Conservation (phyloP, 1,284 basidiomycete genomes). For the Phellinidium pouzarii region DNA sequence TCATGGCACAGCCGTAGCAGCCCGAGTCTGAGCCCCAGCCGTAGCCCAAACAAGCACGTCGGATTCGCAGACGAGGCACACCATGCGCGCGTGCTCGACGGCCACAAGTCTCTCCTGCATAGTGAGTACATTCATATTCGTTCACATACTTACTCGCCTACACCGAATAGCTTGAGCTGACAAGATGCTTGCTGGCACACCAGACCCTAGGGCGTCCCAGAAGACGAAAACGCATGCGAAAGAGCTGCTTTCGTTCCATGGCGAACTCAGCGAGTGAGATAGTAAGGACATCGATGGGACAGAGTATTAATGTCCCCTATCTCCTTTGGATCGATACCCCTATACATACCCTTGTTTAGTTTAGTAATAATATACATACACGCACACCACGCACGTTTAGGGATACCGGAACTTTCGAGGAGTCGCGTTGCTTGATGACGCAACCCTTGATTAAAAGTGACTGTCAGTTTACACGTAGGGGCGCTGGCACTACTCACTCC, state of each 20-base stretch:
- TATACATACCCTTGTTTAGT: too few relatives aligned
- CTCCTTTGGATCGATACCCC: background rate
- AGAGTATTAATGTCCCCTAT: background rate
- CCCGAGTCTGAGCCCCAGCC: conserved; percentile 25
- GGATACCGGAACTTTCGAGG: background rate
- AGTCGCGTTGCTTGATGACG: background rate
- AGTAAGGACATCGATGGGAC: background rate
- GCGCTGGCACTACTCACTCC: background rate
- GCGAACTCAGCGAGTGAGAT: conserved; percentile 6
- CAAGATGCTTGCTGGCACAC: background rate
- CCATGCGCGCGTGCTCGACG: conserved; percentile 34
- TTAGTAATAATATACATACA: too few relatives aligned
- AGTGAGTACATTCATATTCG: conserved; percentile 29
- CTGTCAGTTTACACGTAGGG: background rate
- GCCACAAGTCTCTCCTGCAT: conserved; percentile 43
- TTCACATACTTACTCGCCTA: background rate
- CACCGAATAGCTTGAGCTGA: background rate
- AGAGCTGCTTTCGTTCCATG: conserved; percentile 33
- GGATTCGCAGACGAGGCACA: conserved; percentile 33
- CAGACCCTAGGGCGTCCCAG: conserved; percentile 34
- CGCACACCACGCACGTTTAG: too few relatives aligned
- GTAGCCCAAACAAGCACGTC: conserved; percentile 23
- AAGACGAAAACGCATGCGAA: conserved; percentile 40
- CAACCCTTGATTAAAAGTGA: background rate
- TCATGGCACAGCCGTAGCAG: conserved; percentile 30